These are phyloP conservation scores for Coleophoma crateriformis DNA, from an alignment of 2,329 filamentous ascomycete species.

Conservation along the genomic window DNA sequence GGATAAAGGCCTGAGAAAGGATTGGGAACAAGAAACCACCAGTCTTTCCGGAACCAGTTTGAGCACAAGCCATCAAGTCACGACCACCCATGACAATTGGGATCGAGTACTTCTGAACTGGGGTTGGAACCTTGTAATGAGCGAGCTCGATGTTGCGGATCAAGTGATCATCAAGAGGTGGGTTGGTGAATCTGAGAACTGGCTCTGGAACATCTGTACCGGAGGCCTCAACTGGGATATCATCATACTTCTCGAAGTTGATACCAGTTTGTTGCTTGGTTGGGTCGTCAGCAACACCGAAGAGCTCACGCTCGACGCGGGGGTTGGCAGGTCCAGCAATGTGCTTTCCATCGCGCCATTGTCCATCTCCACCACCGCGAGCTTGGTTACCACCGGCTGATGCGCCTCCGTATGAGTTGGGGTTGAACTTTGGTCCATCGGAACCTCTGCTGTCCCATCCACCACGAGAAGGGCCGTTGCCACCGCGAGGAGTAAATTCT, in stretches of 20 bases:
- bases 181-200: slow-evolving; percentile 85
- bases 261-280: slow-evolving; percentile 96
- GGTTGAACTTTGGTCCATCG: slow-evolving; percentile 33
- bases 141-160: slow-evolving; percentile 90
- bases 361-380: slow-evolving; percentile 87
- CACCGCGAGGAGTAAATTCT: slow-evolving; percentile 29
- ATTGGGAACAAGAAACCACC: slow-evolving; percentile 99
- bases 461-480: slow-evolving; percentile 16
- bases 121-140: slow-evolving; percentile 91
- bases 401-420: slow-evolving; percentile 48
- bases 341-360: slow-evolving; percentile 97
- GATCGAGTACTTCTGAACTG: slow-evolving; percentile 98
- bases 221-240: slow-evolving; percentile 97
- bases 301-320: slow-evolving; percentile 91
- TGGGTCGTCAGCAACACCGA: slow-evolving; percentile 84
- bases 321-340: slow-evolving; percentile 82
- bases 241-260: slow-evolving; percentile 99
- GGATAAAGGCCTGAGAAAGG: slow-evolving; percentile 92
- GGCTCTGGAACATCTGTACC: slow-evolving; percentile 91
- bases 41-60: slow-evolving; percentile 99
- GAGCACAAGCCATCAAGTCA: slow-evolving; percentile 98
- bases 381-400: slow-evolving; percentile 43
- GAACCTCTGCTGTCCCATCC: slow-evolving; percentile 25
- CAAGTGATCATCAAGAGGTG: slow-evolving; percentile 90
- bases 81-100: slow-evolving; percentile 97